Base-by-base conservation (phyloP, 179 eudicot genomes). In the Spinacia oleracea region DNA sequence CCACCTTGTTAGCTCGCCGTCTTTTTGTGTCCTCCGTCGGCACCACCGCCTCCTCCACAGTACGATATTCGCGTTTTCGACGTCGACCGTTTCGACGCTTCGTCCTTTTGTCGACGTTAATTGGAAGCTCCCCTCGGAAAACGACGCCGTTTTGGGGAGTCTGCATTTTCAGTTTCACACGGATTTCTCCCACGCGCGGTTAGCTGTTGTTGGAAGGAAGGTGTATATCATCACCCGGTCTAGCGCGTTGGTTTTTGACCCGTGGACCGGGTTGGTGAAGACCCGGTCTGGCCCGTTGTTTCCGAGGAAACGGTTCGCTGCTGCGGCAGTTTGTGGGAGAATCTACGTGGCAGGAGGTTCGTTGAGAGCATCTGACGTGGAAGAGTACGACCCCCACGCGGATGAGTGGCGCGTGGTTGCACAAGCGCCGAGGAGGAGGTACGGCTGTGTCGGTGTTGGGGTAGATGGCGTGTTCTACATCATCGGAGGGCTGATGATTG, bases 291-390 rank as follows among this genome's bases (percentile, higher is more conserved):
- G 79, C 7, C 84, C 83, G 86, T 8, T 80, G 3, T 81, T 84
- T 4, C 82, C 88, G 20, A 77, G 97, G 72, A 94, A 91, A 60
- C 88, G 94, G 55, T 94, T 94, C 77, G 97, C 98, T 5, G 90
- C 84, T 0, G 96, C 94, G 0, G 79, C 74, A 0, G 82, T 94
- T 1, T 67, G 31, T 20, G 96, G 91, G 7, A 86, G 72, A 76
- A 82, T 92, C 9, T 91, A 89, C 84, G 88, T 91, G 53, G 90
- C 96, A 27, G 97, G 97, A 0, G 97, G 98, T 29, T 83, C 93
- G 1, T 69, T 89, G 9, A 64, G 89, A 31, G 65, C 86, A 7
- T 72, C 91, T 11, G 86, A 87, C 9, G 91, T 94, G 48, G 98
- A 94, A 79, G 91, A 90, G 74, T 94, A 86, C 72, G 89, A 92